Percentiles rank a stretch among this genome's conserved stretches.
Evolutionary conservation across 257 asterid species (phyloP).

Genomic region (Lithospermum erythrorhizon): DNA sequence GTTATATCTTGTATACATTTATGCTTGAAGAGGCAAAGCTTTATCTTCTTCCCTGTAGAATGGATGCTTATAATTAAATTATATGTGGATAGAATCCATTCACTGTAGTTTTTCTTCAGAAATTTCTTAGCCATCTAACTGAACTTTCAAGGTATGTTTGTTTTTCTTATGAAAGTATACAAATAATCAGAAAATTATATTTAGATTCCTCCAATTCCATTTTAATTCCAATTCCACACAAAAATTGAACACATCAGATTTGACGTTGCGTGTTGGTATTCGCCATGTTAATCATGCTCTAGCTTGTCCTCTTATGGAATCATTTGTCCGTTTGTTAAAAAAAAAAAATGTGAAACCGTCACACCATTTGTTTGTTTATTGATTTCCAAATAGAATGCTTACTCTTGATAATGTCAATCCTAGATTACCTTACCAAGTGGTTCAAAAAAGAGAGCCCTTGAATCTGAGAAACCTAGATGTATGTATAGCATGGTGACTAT

Average conservation of each 20-base stretch:
- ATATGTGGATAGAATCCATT: too few relatives aligned
- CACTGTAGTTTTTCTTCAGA: too few relatives aligned
- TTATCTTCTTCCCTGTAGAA: constrained; percentile 12
- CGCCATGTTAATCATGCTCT: neutral
- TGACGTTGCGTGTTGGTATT: neutral
- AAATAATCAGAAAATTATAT: too few relatives aligned
- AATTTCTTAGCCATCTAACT: too few relatives aligned
- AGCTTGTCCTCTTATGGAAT: constrained; percentile 6
- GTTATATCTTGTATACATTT: constrained; percentile 9
- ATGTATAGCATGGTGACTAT: too few relatives aligned
- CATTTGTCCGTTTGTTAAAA: constrained; percentile 28
- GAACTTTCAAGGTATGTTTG: too few relatives aligned
- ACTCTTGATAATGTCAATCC: constrained; percentile 3
- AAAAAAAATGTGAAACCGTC: too few relatives aligned
- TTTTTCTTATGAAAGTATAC: too few relatives aligned
- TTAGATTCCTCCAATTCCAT: too few relatives aligned
- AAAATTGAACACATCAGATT: neutral
- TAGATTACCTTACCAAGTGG: constrained; percentile 63
- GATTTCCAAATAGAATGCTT: constrained; percentile 13
- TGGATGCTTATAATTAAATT: neutral
- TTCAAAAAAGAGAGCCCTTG: constrained; percentile 2
- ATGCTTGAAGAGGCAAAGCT: constrained; percentile 15
- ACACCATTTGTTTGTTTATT: constrained; percentile 27
- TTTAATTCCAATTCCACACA: too few relatives aligned
- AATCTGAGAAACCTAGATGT: neutral